Evolutionary conservation across 805 yeast species (phyloP).

Genomic region (Suhomyces prunicola): DNA sequence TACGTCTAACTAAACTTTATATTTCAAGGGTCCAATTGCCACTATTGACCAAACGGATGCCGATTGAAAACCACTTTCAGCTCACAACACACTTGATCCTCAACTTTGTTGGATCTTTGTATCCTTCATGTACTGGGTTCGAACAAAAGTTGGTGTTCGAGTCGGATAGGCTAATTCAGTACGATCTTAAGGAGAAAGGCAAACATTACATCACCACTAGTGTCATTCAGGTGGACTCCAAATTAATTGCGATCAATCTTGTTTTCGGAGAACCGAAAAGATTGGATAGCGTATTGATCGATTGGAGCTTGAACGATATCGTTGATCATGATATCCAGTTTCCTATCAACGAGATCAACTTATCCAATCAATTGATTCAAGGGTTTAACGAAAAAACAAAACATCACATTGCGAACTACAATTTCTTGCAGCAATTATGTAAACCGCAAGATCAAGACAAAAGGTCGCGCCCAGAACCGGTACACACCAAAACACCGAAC

Average conservation of each 20-base stretch:
- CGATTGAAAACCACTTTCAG: conserved; percentile 16
- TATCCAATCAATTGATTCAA: conserved; percentile 18
- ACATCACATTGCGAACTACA: neutral
- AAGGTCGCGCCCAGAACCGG: neutral
- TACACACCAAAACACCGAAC: conserved; percentile 1
- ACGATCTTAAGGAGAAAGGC: conserved; percentile 7
- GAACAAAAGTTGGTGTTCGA: conserved; percentile 3
- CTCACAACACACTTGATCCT: conserved; percentile 19
- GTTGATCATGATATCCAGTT: conserved; percentile 15
- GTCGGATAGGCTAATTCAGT: conserved; percentile 13
- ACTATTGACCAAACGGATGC: neutral
- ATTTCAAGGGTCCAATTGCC: too few species aligned
- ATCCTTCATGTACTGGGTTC: conserved; percentile 8
- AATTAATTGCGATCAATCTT: conserved; percentile 9
- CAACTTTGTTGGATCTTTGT: conserved; percentile 16
- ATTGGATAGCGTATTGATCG: conserved; percentile 19
- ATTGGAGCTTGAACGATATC: conserved; percentile 18
- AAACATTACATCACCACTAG: conserved; percentile 6
- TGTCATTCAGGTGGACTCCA: conserved; percentile 8
- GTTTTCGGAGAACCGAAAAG: conserved; percentile 7
- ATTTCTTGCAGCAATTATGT: conserved; percentile 2
- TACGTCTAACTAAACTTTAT: too few species aligned
- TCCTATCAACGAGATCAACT: conserved; percentile 19
- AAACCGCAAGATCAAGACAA: neutral
- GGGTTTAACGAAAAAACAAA: conserved; percentile 16